Conservation (phyloP, 805 yeast genomes). For the Sugiyamaella boreocaroliniensis region DNA sequence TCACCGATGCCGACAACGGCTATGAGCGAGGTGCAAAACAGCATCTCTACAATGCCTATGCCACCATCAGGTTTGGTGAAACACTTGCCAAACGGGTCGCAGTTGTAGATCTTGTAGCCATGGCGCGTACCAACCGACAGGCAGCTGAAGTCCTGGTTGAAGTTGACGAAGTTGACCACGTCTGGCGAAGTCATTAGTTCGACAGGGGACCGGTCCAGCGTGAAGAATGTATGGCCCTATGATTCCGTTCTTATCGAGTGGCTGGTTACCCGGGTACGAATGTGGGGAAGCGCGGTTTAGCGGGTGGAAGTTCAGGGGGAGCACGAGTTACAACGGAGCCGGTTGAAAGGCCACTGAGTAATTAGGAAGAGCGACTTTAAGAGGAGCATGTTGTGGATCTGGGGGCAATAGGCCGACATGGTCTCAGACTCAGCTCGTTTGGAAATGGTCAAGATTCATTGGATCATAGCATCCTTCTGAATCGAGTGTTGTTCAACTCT, state of each 20-base stretch:
- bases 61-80: conserved; percentile 41
- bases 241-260: not conserved
- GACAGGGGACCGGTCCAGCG: not conserved
- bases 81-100: conserved; percentile 80
- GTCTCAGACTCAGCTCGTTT: too few species aligned
- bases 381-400: too few species aligned
- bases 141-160: conserved; percentile 87
- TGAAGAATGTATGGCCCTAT: not conserved
- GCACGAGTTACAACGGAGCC: too few species aligned
- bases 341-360: too few species aligned
- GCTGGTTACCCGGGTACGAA: not conserved
- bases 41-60: conserved; percentile 69
- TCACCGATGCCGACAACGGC: conserved; percentile 79
- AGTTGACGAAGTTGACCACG: conserved; percentile 47
- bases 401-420: too few species aligned
- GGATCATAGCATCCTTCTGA: too few species aligned
- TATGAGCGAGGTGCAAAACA: conserved; percentile 78
- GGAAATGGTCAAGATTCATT: too few species aligned
- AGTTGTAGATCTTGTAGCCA: conserved; percentile 71
- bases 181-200: conserved; percentile 5
- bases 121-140: conserved; percentile 63
- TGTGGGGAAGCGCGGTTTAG: not conserved
- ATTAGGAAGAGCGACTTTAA: too few species aligned
- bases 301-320: too few species aligned
- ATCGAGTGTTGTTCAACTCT: too few species aligned